phyloP scores from a whole-genome alignment of 306 rosid genomes.

The Clitoria ternatea region DNA sequence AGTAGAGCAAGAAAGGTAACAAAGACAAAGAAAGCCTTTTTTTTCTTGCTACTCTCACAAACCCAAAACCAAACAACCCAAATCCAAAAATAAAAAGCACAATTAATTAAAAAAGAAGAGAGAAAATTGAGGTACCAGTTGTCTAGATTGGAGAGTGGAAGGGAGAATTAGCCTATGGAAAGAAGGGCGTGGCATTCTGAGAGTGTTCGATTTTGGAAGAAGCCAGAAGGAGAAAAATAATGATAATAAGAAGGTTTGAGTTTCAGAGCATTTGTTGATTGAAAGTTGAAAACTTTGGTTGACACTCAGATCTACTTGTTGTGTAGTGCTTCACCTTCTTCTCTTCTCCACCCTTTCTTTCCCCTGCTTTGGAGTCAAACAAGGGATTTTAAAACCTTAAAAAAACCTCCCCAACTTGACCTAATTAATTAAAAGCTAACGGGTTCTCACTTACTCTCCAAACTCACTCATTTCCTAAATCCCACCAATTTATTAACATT shows the following conservation, averaged over 20 bases:
- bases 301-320: slow-evolving; percentile 44
- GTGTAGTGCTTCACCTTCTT: slow-evolving; percentile 26
- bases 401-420: slow-evolving; percentile 42
- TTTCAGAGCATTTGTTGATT: slow-evolving; percentile 33
- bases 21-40: not conserved
- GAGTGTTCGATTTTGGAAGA: slow-evolving; percentile 7
- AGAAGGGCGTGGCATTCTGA: slow-evolving; percentile 64
- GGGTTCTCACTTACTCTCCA: slow-evolving; percentile 21
- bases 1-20: not conserved
- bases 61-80: not conserved
- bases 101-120: not conserved
- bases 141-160: slow-evolving; percentile 57
- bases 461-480: not conserved
- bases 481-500: not conserved
- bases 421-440: slow-evolving; percentile 37
- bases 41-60: not conserved
- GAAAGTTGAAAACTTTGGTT: slow-evolving; percentile 27
- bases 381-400: slow-evolving; percentile 35
- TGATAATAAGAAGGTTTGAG: not conserved
- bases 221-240: not conserved
- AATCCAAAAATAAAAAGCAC: not conserved
- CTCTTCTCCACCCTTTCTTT: slow-evolving; percentile 30
- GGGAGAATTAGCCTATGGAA: slow-evolving; percentile 74
- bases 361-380: slow-evolving; percentile 60
- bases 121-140: slow-evolving; percentile 53